Evolutionary conservation across 495 filamentous ascomycete species (phyloP), one percentile per base, ranked within the genome.

Genomic region (Penicillium lagena): DNA sequence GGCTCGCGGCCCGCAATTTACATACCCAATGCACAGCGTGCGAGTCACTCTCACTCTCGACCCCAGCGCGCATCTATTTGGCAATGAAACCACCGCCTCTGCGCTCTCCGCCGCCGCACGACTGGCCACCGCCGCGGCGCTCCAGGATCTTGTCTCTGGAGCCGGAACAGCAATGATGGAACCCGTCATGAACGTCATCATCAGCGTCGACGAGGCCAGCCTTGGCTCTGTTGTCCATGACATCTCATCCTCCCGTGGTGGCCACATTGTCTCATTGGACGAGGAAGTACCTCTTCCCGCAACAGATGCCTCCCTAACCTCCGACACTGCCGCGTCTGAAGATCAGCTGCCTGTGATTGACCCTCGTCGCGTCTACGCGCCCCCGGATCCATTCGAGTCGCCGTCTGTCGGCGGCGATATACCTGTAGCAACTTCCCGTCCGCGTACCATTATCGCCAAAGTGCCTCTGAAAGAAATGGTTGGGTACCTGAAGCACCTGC

Each of bases 401-500:
- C 39, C 66, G 1, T 62, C 53, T 34, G 29, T 66, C 37, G 52
- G 49, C 9, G 48, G 38, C 9, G 46, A 56, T 7, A 29, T 61
- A 9, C 48, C 57, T 7, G 51, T 47, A 40, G 37, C 59, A n/a
- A 47, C 60, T 4, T 64, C 60, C 27, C 52, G 66, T 8, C 75
- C 75, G 38, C 67, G 81, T 39, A 83, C 73, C 7, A 86, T 99
- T 46, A 78, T 79, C 6, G 94, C 89, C 4, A 79, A 85, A 47
- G 90, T 96, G 28, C 94, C 94, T 35, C 67, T 97, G 43, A 90
- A 89, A 62, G 91, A 97, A 64, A 96, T 97, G 90, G 86, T 96
- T 40, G 89, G 91, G 29, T 99, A 99, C 66, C 66, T 97, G 55
- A 89, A 86, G 63, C 87, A 94, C 62, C 67, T 99, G 57, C 70